Conservation (phyloP, 2,329 filamentous ascomycete species). For the Cladosporium sp. region DNA sequence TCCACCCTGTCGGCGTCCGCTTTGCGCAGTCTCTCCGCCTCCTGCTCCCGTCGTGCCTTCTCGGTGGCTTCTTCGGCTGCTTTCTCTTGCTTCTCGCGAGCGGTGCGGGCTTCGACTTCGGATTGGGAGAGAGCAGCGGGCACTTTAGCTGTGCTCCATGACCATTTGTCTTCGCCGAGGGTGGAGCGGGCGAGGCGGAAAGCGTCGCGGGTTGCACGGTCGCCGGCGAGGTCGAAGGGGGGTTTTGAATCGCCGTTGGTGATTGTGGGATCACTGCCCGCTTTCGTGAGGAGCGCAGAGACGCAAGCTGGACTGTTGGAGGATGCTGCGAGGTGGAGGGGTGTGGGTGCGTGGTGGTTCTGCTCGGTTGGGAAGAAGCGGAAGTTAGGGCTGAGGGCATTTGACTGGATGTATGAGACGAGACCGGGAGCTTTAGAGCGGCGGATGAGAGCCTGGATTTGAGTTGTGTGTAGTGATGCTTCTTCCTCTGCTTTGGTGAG, state of each 20-base stretch:
- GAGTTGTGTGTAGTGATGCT: constrained; percentile 78
- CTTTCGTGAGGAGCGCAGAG: constrained; percentile 72
- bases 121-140: constrained; percentile 68
- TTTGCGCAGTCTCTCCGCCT: constrained; percentile 69
- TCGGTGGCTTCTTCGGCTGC: constrained; percentile 64
- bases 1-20: constrained; percentile 62
- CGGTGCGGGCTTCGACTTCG: constrained; percentile 69
- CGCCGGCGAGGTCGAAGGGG: constrained; percentile 82
- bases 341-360: constrained; percentile 78
- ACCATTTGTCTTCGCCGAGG: constrained; percentile 72
- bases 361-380: constrained; percentile 69
- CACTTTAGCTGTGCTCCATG: constrained; percentile 76
- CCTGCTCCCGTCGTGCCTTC: constrained; percentile 65
- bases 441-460: constrained; percentile 83
- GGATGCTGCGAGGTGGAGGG: constrained; percentile 81
- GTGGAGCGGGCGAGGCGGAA: constrained; percentile 86
- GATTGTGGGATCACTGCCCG: constrained; percentile 69
- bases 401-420: constrained; percentile 77
- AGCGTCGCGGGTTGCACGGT: constrained; percentile 81
- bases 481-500: constrained; percentile 80
- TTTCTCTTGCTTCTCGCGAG: constrained; percentile 68
- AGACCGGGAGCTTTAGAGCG: constrained; percentile 87
- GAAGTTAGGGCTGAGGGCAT: constrained; percentile 70
- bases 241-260: constrained; percentile 76
- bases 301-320: constrained; percentile 79